Base-by-base conservation (phyloP, 768 basidiomycete species). In the Neoboletus magnificus region DNA sequence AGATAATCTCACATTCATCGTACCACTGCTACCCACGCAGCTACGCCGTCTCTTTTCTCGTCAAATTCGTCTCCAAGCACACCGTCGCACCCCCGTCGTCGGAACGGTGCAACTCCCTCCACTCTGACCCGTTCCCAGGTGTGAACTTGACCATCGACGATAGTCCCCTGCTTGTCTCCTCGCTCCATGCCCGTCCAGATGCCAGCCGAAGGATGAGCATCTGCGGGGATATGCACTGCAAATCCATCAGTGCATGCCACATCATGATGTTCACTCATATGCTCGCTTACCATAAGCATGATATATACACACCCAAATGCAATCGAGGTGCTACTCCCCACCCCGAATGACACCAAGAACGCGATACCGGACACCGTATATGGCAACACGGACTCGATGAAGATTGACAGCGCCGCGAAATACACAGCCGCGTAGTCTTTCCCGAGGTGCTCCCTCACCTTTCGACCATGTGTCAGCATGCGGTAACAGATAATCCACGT, bases 341-440 rank as follows among this genome's bases (percentile, higher is more conserved):
- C 30, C 22, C 65, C 62, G n/a, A 67, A 63, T 37, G 65, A 55
- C 6, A 58, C 55, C 43, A 65, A 13, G 45, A 70, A 69, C 4
- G 63, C 66, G 5, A 66, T 54, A 32, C 68, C 67, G 0, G 60
- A 57, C 6, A 70, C 33, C 36, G 68, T 59, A 41, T 63, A 70
- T 16, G 67, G 68, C 25, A 70, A 27, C 50, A 67, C 56, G 0
- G 63, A 70, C 55, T 69, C 68, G 35, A 69, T 44, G 18, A 66
- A 33, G 16, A 68, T 22, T 2, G 62, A 25, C 29, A 62, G 2
- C 36, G 62, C 29, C 0, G 55, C 35, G 20, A 68, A 63, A 52
- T 69, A 69, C 30, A 59, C 58, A 1, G 16, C 22, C n/a, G 66
- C 61, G 6, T 59, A 58, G 12, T 65, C 65, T 10, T 44, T 13